Evolutionary conservation across 805 yeast species (phyloP).

Genomic region (Metschnikowia kofuensis): DNA sequence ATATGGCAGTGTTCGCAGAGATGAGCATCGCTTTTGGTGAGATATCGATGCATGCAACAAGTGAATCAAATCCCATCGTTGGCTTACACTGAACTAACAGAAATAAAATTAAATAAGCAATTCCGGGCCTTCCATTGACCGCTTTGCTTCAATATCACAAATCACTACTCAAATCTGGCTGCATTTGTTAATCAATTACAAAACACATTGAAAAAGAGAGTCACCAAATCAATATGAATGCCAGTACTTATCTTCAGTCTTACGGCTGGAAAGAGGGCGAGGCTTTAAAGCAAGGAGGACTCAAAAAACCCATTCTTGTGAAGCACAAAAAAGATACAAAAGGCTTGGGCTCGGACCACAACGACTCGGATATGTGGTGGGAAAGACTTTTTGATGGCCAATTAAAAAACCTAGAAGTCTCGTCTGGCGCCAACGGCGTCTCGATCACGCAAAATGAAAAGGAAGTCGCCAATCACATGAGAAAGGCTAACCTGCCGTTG

Average conservation of each 20-base stretch:
- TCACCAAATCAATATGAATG: conserved; percentile 52
- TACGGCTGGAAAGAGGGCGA: conserved; percentile 95
- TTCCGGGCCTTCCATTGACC: too few species aligned
- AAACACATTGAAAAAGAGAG: too few species aligned
- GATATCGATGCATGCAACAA: too few species aligned
- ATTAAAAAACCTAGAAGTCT: conserved; percentile 69
- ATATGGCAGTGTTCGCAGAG: too few species aligned
- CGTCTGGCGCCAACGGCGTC: conserved; percentile 33
- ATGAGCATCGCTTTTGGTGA: too few species aligned
- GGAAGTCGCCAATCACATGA: conserved; percentile 43
- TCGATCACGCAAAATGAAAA: conserved; percentile 52
- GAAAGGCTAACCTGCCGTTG: conserved; percentile 63
- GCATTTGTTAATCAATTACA: too few species aligned
- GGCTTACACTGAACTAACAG: too few species aligned
- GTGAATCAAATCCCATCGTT: too few species aligned
- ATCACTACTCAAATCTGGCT: too few species aligned
- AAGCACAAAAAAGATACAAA: conserved; percentile 87
- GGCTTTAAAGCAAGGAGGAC: conserved; percentile 74
- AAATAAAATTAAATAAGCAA: too few species aligned
- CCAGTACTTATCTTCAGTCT: conserved; percentile 64
- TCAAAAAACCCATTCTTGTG: conserved; percentile 81
- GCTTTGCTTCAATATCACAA: too few species aligned
- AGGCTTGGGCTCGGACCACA: conserved; percentile 80
- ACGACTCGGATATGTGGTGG: conserved; percentile 94
- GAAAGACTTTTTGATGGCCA: conserved; percentile 93